Evolutionary conservation across 176 grass and related monocot genomes (phyloP).

Genomic region (Olyra latifolia): DNA sequence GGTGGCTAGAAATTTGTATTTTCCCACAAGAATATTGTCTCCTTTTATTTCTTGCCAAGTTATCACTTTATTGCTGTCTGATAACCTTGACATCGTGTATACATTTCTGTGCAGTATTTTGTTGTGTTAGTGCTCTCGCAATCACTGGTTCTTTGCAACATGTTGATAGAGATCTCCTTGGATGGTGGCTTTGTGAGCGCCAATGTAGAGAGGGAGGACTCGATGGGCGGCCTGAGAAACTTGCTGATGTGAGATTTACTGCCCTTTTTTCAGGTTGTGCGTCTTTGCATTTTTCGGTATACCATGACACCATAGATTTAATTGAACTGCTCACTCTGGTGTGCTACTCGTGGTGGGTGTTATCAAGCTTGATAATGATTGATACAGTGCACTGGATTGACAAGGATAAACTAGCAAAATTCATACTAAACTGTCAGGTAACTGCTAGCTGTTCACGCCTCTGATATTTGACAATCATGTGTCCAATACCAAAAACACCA

Average conservation of each 20-base stretch:
- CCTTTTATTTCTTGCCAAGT: slow-evolving; percentile 22
- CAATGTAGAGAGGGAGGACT: slow-evolving; percentile 92
- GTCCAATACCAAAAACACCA: not conserved
- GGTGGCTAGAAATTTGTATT: slow-evolving; percentile 20
- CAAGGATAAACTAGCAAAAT: slow-evolving; percentile 76
- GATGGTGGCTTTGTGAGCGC: slow-evolving; percentile 92
- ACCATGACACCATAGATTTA: slow-evolving; percentile 18
- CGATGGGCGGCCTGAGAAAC: slow-evolving; percentile 84
- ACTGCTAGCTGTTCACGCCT: not conserved
- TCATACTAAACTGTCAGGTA: slow-evolving; percentile 95
- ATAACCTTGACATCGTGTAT: slow-evolving; percentile 13
- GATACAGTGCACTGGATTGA: slow-evolving; percentile 95
- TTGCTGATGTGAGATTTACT: slow-evolving; percentile 69
- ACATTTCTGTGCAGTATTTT: slow-evolving; percentile 70
- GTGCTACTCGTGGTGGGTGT: slow-evolving; percentile 95
- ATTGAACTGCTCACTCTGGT: slow-evolving; percentile 44
- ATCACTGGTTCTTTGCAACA: slow-evolving; percentile 74
- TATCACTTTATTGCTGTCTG: not conserved
- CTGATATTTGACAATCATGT: not conserved
- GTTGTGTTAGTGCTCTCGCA: slow-evolving; percentile 78
- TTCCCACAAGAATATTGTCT: not conserved
- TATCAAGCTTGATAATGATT: slow-evolving; percentile 90
- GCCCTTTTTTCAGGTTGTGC: not conserved
- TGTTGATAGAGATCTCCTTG: slow-evolving; percentile 91
- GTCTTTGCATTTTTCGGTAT: not conserved